A percentile compares a stretch with the other conserved stretches of the same genome.
Conservation (phyloP, 2,329 filamentous ascomycete genomes). For the Hymenoscyphus albidus region DNA sequence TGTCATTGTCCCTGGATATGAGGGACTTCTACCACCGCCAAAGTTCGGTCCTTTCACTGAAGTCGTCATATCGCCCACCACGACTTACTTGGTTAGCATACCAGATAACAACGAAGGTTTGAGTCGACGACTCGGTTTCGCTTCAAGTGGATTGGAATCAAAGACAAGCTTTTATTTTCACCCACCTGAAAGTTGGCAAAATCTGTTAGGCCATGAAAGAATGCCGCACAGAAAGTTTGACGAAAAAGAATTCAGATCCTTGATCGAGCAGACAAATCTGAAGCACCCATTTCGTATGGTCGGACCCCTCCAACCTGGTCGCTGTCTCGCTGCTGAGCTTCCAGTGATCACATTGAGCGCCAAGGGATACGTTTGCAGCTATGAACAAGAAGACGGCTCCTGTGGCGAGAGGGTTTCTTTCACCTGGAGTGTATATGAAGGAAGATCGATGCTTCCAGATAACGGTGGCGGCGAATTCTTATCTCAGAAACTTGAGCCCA, state of each 20-base stretch:
- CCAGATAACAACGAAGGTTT: no score
- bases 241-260: conserved; percentile 10
- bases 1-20: no score
- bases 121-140: no score
- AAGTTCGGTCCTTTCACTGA: no score
- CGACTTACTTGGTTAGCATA: no score
- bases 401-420: conserved; percentile 13
- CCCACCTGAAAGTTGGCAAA: conserved; percentile 7
- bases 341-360: conserved; percentile 15
- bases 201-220: conserved; percentile 9
- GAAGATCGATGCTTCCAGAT: conserved; percentile 9
- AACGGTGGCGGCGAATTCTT: conserved; percentile 12
- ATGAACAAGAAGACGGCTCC: conserved; percentile 15
- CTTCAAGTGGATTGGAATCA: no score
- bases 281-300: conserved; percentile 7
- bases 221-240: neutral
- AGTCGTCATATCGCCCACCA: no score
- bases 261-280: conserved; percentile 13
- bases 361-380: conserved; percentile 16
- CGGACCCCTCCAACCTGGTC: conserved; percentile 13
- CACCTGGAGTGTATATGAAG: conserved; percentile 13
- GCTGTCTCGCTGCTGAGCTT: conserved; percentile 16
- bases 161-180: conserved; percentile 1
- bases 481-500: conserved; percentile 13
- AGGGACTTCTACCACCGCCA: no score